Conservation (phyloP, 139 green algal genomes). For the Axilococcus clingmanii region DNA sequence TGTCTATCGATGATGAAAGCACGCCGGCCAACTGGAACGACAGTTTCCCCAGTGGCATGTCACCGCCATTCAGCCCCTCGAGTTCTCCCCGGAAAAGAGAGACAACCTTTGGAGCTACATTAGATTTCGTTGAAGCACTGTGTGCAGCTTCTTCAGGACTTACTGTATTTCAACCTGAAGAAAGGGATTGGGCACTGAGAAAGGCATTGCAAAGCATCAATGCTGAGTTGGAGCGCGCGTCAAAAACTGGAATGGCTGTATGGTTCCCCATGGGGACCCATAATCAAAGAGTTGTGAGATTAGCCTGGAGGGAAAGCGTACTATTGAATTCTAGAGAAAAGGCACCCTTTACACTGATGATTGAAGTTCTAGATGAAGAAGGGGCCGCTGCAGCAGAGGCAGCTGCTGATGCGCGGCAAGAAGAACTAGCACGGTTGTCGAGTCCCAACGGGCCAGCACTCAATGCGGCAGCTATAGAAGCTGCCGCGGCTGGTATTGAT, state of each 20-base stretch:
- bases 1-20: too few species aligned
- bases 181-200: constrained; percentile 42
- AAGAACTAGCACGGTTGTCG: not conserved
- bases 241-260: constrained; percentile 50
- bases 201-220: constrained; percentile 52
- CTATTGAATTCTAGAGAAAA: constrained; percentile 80
- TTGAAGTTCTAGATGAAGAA: constrained; percentile 62
- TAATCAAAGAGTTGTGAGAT: constrained; percentile 67
- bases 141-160: constrained; percentile 73
- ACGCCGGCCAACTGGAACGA: too few species aligned
- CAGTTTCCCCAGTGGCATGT: too few species aligned
- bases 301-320: constrained; percentile 66
- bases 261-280: constrained; percentile 75
- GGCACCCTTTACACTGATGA: constrained; percentile 72
- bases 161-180: constrained; percentile 48
- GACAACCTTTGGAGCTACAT: constrained; percentile 79
- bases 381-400: constrained; percentile 3
- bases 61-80: too few species aligned
- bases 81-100: constrained; percentile 56
- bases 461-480: constrained; percentile 6
- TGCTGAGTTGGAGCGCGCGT: constrained; percentile 54
- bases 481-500: constrained; percentile 11
- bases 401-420: not conserved
- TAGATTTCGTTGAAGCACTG: constrained; percentile 94
- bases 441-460: not conserved